These are phyloP conservation scores for Apiotrichum gracile DNA, from an alignment of 1,284 basidiomycete species.

Conservation along the genomic window DNA sequence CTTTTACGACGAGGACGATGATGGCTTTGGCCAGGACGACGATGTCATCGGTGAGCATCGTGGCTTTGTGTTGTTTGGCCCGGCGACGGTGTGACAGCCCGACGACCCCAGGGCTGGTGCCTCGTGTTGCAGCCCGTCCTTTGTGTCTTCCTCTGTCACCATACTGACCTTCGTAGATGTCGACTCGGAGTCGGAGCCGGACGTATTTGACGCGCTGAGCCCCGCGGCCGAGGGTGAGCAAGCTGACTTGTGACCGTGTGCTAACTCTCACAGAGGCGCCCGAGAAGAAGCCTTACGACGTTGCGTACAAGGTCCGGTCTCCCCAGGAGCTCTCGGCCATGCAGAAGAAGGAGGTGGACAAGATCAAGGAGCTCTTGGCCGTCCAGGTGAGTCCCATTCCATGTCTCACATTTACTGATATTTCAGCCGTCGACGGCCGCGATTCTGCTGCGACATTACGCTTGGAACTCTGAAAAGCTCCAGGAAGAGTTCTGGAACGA, in stretches of 20 bases:
- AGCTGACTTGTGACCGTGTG: background rate
- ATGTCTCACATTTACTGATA: conserved; percentile 11
- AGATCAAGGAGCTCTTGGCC: conserved; percentile 76
- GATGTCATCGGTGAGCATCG: conserved; percentile 19
- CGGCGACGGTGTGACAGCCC: too few species aligned
- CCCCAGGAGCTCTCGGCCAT: conserved; percentile 72
- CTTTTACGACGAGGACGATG: conserved; percentile 40
- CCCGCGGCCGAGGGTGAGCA: conserved; percentile 40
- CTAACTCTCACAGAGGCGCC: conserved; percentile 26
- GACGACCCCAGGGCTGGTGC: too few species aligned
- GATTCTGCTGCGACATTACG: conserved; percentile 74
- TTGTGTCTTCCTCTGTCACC: background rate
- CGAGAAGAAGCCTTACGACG: conserved; percentile 45
- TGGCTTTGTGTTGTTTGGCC: too few species aligned
- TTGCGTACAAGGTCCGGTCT: conserved; percentile 55
- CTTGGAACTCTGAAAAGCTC: conserved; percentile 95
- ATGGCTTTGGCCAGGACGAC: conserved; percentile 34
- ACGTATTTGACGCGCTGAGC: conserved; percentile 41
- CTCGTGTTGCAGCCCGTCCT: background rate
- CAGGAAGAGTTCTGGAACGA: conserved; percentile 94
- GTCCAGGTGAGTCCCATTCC: conserved; percentile 61
- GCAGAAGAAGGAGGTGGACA: conserved; percentile 70
- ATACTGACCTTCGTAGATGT: conserved; percentile 10
- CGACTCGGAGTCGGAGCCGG: conserved; percentile 36
- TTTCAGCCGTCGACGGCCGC: conserved; percentile 57